A percentile compares a stretch with the other conserved stretches of the same genome.
These are phyloP conservation scores for Yamadazyma blattariae DNA, from an alignment of 1,139 yeast genomes.

Conservation along the genomic window DNA sequence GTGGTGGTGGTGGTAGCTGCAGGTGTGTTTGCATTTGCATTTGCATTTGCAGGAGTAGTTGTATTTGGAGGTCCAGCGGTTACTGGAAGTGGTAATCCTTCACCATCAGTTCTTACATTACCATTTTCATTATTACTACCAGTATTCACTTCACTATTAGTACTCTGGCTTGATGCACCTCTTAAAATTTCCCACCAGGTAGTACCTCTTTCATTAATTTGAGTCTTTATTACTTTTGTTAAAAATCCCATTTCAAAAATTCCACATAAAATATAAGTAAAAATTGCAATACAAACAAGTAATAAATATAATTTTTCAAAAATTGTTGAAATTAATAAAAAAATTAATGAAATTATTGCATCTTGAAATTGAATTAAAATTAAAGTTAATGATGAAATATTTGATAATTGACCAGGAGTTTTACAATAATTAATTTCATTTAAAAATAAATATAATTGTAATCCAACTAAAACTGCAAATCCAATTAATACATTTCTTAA, in stretches of 20 bases:
- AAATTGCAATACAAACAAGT: conserved; percentile 65
- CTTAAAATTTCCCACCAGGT: conserved; percentile 65
- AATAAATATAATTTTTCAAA: conserved; percentile 60
- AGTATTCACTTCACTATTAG: conserved; percentile 4
- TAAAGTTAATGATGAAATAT: conserved; percentile 32
- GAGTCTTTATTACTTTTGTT: conserved; percentile 67
- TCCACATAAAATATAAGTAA: conserved; percentile 67
- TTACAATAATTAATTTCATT: conserved; percentile 68
- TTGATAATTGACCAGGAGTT: conserved; percentile 73
- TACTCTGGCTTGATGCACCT: too few relatives aligned
- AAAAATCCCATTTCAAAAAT: conserved; percentile 78
- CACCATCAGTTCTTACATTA: not conserved
- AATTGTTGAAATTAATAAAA: conserved; percentile 57
- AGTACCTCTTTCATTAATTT: conserved; percentile 67
- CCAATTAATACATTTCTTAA: conserved; percentile 46
- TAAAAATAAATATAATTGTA: conserved; percentile 32
- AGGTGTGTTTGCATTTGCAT: too few relatives aligned
- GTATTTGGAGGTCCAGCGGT: conserved; percentile 6
- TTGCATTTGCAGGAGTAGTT: conserved; percentile 11
- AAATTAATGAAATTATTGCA: conserved; percentile 62
- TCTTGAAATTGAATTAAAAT: conserved; percentile 74
- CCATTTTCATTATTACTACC: conserved; percentile 10
- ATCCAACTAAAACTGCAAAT: conserved; percentile 41
- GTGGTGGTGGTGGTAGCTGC: conserved; percentile 14
- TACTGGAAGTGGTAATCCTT: conserved; percentile 7